Conservation (phyloP, 495 filamentous ascomycete genomes). For the Penicillium alfredii region DNA sequence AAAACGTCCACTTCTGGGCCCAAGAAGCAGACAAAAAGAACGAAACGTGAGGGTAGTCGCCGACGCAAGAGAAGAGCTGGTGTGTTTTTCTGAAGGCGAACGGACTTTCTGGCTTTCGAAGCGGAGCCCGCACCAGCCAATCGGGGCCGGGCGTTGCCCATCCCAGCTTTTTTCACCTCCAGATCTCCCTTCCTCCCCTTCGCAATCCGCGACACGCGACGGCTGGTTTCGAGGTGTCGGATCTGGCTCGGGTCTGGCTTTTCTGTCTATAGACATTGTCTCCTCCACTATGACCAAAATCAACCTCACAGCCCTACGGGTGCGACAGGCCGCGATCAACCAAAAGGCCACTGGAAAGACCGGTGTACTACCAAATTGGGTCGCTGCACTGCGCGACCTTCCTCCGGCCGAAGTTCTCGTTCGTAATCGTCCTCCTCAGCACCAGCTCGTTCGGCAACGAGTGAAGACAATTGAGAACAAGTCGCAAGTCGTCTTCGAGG, state of each 20-base stretch:
- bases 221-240: no score
- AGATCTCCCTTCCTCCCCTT: background rate
- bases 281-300: constrained; percentile 67
- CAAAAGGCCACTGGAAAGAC: constrained; percentile 49
- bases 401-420: constrained; percentile 75
- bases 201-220: no score
- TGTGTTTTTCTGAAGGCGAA: constrained; percentile 26
- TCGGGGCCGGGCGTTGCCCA: constrained; percentile 35
- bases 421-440: constrained; percentile 60
- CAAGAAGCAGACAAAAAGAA: constrained; percentile 8
- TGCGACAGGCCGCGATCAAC: constrained; percentile 59
- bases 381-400: constrained; percentile 61
- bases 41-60: constrained; percentile 1
- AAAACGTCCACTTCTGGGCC: constrained; percentile 11
- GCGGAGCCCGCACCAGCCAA: constrained; percentile 39
- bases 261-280: no score
- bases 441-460: constrained; percentile 51
- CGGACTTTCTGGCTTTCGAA: constrained; percentile 31
- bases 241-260: no score
- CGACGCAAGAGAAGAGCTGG: constrained; percentile 5
- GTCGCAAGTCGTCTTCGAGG: constrained; percentile 36
- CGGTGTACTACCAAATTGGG: constrained; percentile 63
- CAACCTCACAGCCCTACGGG: constrained; percentile 66
- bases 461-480: constrained; percentile 34
- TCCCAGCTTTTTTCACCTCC: constrained; percentile 34